phyloP scores from a whole-genome alignment of 345 rosid genomes.

The Salix dunnii region DNA sequence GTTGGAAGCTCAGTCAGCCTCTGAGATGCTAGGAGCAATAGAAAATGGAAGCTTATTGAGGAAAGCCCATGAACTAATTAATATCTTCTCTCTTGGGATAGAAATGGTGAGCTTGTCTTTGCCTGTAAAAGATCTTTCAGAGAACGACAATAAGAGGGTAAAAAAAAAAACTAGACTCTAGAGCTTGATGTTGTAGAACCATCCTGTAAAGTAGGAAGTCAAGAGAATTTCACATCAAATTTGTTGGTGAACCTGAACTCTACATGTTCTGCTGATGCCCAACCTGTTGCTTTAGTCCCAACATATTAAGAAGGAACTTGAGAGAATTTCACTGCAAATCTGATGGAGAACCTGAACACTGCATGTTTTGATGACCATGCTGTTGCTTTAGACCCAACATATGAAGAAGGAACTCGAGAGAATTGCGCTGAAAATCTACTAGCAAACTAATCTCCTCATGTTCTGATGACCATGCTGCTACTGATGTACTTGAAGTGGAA shows the following conservation, averaged over 20 bases:
- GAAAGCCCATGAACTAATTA: constrained; percentile 6
- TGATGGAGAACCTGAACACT: neutral
- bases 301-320: neutral
- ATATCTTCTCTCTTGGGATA: constrained; percentile 1
- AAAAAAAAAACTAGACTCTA: constrained; percentile 26
- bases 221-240: constrained; percentile 11
- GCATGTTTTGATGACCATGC: too few relatives aligned
- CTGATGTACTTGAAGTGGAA: constrained; percentile 7
- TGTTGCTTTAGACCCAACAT: too few relatives aligned
- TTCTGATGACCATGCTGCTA: neutral
- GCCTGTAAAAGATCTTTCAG: constrained; percentile 10
- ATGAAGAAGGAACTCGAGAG: too few relatives aligned
- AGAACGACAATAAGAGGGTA: constrained; percentile 13
- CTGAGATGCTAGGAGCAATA: constrained; percentile 10
- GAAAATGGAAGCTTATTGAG: constrained; percentile 5
- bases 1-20: constrained; percentile 2
- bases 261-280: neutral
- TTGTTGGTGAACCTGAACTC: neutral
- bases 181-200: neutral
- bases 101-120: constrained; percentile 17
- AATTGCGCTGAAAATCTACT: too few relatives aligned
- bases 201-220: neutral
- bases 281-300: neutral
- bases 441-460: neutral
- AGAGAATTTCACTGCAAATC: neutral